phyloP scores from a whole-genome alignment of 371 early-diverging fungal genomes.

The Mucor sp. region DNA sequence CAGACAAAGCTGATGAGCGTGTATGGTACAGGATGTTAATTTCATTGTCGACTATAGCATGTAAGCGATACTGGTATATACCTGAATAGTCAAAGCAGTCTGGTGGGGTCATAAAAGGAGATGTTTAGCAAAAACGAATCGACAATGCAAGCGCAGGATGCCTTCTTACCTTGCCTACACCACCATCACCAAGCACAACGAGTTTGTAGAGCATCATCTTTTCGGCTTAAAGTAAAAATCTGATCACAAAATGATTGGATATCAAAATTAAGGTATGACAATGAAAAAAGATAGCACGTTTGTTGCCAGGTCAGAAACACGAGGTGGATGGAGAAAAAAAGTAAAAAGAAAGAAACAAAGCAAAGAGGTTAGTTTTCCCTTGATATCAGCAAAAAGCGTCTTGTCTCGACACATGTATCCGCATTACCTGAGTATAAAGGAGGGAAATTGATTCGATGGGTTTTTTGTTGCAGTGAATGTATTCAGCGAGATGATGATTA shows the following conservation, averaged over 20 bases:
- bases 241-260: conserved; percentile 13
- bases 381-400: neutral
- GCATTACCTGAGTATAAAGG: neutral
- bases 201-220: conserved; percentile 66
- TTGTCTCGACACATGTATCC: neutral
- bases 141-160: neutral
- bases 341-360: neutral
- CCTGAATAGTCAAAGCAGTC: conserved; percentile 42
- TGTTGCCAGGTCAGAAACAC: conserved; percentile 17
- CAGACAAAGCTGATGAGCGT: conserved; percentile 56
- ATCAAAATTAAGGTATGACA: conserved; percentile 12
- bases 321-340: conserved; percentile 5
- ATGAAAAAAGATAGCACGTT: conserved; percentile 16
- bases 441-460: neutral
- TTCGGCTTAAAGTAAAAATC: conserved; percentile 7
- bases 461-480: neutral
- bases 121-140: neutral
- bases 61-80: conserved; percentile 1
- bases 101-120: conserved; percentile 4
- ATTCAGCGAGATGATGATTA: neutral
- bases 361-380: neutral
- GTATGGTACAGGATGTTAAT: neutral
- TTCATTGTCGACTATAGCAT: neutral
- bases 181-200: conserved; percentile 59
- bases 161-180: conserved; percentile 53